A percentile compares a stretch with the other conserved stretches of the same genome.
Evolutionary conservation across 768 basidiomycete species (phyloP).

Genomic region (Hemileccinum impolitum): DNA sequence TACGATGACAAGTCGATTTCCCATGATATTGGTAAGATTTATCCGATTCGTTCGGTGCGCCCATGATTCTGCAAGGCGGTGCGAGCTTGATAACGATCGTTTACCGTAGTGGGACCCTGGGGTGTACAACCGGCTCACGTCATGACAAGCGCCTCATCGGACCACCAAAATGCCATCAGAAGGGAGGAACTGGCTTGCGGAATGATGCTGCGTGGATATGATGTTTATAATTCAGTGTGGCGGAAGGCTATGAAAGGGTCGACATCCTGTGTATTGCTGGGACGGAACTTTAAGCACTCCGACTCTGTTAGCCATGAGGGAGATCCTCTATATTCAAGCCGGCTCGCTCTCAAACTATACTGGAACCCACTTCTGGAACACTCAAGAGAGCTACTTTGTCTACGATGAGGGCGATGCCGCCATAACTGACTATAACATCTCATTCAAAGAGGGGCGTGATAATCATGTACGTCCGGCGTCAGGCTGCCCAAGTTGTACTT

Average conservation of each 20-base stretch:
- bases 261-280: neutral
- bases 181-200: neutral
- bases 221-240: slow-evolving; percentile 1
- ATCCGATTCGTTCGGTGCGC: too few relatives aligned
- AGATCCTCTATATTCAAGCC: slow-evolving; percentile 77
- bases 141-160: too few relatives aligned
- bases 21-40: too few relatives aligned
- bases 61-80: too few relatives aligned
- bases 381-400: slow-evolving; percentile 67
- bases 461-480: slow-evolving; percentile 38
- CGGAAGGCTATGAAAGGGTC: neutral
- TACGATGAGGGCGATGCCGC: slow-evolving; percentile 44
- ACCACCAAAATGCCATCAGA: too few relatives aligned
- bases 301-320: slow-evolving; percentile 48
- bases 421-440: slow-evolving; percentile 50
- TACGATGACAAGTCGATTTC: too few relatives aligned
- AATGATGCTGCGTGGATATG: neutral
- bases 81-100: too few relatives aligned
- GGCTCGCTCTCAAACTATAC: slow-evolving; percentile 63
- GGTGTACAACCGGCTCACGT: too few relatives aligned
- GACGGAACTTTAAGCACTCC: neutral
- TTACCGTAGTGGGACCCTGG: too few relatives aligned
- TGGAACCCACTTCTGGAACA: slow-evolving; percentile 81
- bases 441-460: slow-evolving; percentile 62
- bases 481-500: neutral